Evolutionary conservation across 306 rosid genomes (phyloP).

Genomic region (Potentilla sterilis): DNA sequence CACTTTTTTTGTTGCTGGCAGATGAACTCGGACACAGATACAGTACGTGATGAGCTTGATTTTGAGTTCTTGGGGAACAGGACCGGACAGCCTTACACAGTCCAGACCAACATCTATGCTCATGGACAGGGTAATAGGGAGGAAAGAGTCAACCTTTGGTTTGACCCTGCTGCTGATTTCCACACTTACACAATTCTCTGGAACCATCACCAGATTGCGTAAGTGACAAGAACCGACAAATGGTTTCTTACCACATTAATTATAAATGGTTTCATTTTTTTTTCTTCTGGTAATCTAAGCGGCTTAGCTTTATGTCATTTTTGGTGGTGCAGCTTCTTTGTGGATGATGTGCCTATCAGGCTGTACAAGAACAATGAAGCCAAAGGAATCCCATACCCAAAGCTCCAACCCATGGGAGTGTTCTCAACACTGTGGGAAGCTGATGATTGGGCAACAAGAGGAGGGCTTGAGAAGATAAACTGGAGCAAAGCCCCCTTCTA

Average conservation of each 20-base stretch:
- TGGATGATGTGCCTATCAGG: conserved; percentile 76
- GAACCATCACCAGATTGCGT: conserved; percentile 71
- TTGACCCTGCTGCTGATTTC: conserved; percentile 72
- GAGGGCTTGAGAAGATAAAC: conserved; percentile 91
- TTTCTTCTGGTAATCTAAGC: background rate
- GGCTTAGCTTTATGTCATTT: background rate
- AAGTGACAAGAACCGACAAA: conserved; percentile 19
- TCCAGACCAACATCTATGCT: conserved; percentile 85
- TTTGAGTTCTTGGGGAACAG: conserved; percentile 96
- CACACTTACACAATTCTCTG: conserved; percentile 81
- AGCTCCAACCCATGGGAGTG: conserved; percentile 75
- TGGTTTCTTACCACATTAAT: background rate
- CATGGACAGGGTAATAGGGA: conserved; percentile 85
- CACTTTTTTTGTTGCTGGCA: background rate
- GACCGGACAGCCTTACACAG: conserved; percentile 82
- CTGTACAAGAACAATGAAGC: conserved; percentile 85
- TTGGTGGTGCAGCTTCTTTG: conserved; percentile 51
- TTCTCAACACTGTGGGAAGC: conserved; percentile 93
- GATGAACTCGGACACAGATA: conserved; percentile 32
- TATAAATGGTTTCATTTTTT: background rate
- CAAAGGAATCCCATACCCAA: conserved; percentile 68
- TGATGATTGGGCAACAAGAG: conserved; percentile 95
- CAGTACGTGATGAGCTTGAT: conserved; percentile 79
- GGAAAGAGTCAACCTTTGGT: conserved; percentile 91
- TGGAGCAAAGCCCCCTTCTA: conserved; percentile 89